These are phyloP conservation scores for Monascus purpureus DNA, from an alignment of 495 filamentous ascomycete genomes.

Conservation along the genomic window DNA sequence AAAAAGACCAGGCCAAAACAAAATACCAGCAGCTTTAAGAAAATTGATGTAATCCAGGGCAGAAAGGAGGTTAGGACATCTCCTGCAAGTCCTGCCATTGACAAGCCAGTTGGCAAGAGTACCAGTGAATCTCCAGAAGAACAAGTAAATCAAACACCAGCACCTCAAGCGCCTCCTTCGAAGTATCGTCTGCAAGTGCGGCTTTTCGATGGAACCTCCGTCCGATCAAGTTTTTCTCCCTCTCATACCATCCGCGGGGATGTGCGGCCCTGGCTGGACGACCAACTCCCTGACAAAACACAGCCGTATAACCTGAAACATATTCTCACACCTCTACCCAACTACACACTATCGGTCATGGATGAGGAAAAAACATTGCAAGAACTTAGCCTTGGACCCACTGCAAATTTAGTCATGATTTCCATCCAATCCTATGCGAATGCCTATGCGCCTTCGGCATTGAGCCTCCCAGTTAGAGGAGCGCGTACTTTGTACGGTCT, in stretches of 20 bases:
- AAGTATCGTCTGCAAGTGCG: slow-evolving; percentile 60
- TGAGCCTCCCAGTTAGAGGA: slow-evolving; percentile 30
- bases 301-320: slow-evolving; percentile 73
- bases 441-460: slow-evolving; percentile 37
- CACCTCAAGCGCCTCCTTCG: slow-evolving; percentile 14
- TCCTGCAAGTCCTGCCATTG: too few species aligned
- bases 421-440: slow-evolving; percentile 46
- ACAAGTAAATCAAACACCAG: slow-evolving; percentile 2
- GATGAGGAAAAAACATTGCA: slow-evolving; percentile 58
- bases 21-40: too few species aligned
- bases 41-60: too few species aligned
- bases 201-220: slow-evolving; percentile 68
- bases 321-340: slow-evolving; percentile 66
- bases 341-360: slow-evolving; percentile 49
- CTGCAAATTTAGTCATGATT: slow-evolving; percentile 70
- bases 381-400: slow-evolving; percentile 58
- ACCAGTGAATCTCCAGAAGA: slow-evolving; percentile 5
- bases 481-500: slow-evolving; percentile 29
- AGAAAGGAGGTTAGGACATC: too few species aligned
- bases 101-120: too few species aligned
- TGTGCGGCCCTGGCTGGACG: slow-evolving; percentile 68
- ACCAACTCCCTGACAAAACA: slow-evolving; percentile 28
- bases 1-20: too few species aligned
- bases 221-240: slow-evolving; percentile 56
- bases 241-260: slow-evolving; percentile 46